These are phyloP conservation scores for Rubroboletus satanas DNA, from an alignment of 768 basidiomycete species.

Conservation along the genomic window DNA sequence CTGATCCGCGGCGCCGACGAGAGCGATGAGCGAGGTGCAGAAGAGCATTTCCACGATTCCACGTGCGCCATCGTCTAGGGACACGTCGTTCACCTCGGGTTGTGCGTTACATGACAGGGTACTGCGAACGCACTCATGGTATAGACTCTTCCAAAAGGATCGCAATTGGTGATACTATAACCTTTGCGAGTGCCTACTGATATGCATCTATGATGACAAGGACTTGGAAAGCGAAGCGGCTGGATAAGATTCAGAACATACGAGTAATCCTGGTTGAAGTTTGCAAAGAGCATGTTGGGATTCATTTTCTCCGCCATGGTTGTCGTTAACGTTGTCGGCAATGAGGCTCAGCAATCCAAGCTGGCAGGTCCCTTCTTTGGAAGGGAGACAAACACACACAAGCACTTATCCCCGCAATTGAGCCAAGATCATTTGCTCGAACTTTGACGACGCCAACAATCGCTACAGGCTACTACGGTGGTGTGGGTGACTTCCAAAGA, in stretches of 20 bases:
- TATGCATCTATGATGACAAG: constrained; percentile 56
- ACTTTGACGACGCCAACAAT: background rate
- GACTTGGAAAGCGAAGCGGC: background rate
- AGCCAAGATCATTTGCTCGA: background rate
- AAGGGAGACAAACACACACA: constrained; percentile 16
- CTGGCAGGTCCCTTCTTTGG: constrained; percentile 4
- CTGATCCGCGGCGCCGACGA: constrained; percentile 94
- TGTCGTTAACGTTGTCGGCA: constrained; percentile 3
- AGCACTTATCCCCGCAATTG: constrained; percentile 2
- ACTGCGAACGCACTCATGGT: constrained; percentile 76
- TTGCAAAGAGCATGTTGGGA: constrained; percentile 73
- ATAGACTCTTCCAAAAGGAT: constrained; percentile 95
- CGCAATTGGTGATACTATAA: constrained; percentile 96
- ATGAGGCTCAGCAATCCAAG: background rate
- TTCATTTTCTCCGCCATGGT: constrained; percentile 39
- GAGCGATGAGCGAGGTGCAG: constrained; percentile 94
- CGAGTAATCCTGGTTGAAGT: constrained; percentile 99
- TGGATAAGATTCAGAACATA: constrained; percentile 34
- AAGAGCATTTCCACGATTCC: constrained; percentile 99
- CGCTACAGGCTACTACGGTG: too few species aligned
- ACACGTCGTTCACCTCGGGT: background rate
- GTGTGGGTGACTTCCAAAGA: background rate
- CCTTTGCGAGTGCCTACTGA: constrained; percentile 94
- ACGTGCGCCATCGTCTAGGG: constrained; percentile 82
- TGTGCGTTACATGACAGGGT: background rate